Evolutionary conservation across 495 filamentous ascomycete genomes (phyloP), one percentile per base, ranked within the genome.

Genomic region (Penicillium roqueforti): DNA sequence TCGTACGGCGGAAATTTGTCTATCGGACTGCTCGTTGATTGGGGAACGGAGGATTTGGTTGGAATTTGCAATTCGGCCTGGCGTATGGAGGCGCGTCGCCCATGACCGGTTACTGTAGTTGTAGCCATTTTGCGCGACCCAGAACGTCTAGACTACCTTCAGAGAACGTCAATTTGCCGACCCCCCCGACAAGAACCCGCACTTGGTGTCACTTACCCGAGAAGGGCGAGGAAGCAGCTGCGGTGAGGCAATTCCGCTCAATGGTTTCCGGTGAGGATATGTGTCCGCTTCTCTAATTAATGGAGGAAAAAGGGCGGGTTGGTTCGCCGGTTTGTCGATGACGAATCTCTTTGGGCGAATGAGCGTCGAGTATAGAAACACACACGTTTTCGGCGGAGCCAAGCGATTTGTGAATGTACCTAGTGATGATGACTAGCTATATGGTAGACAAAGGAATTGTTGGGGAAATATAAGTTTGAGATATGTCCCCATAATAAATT

Each of bases 1-100:
- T 66, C 63, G 53, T 73, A 77, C 0, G 72, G 57, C 39, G 75
- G 75, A 31, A 76, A 76, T 51, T 76, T 65, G 56, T 78, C 73
- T 50, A 74, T 55, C 6, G 73, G 71, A 32, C 69, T 75, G 39
- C 61, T 70, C 49, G 71, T 69, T 6, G 66, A 57, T 51, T 73
- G 70, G 11, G 67, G 55, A 52, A 50, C 59, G 3, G 68, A 57
- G 16, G 60, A 40, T 22, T 63, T 72, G 9, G 60, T 57, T 49
- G 67, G 61, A 9, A 63, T 57, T 51, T 72, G 69, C 51, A 74
- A 52, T 38, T 75, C 69, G 32, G 71, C 36, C 63, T 73, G 74
- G 57, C 68, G 68, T 61, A 74, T 69, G 20, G 75, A 78, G 46
- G 72, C 47, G 41, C 71, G 71, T 63, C 71, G 71, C 45, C 73